These are phyloP conservation scores for Rhinocladiella similis DNA, from an alignment of 2,329 filamentous ascomycete species.

Conservation along the genomic window DNA sequence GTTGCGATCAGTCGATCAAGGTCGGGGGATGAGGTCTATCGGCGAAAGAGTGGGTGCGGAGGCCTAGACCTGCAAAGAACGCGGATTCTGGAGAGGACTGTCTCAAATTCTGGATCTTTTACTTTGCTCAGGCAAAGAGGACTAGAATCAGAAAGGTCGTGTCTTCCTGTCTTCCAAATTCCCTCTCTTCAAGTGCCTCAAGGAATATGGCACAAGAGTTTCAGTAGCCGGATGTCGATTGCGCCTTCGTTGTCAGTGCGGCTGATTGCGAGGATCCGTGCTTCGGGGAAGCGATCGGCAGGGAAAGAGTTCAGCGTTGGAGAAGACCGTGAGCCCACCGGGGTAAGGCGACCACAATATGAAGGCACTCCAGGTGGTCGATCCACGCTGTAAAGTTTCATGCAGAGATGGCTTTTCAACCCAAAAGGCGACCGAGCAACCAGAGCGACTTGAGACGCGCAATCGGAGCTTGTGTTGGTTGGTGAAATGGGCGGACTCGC, in stretches of 20 bases:
- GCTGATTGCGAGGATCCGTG: neutral
- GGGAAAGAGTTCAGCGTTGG: neutral
- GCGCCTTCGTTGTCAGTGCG: neutral
- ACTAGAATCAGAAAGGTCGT: neutral
- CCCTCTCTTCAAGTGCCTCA: neutral
- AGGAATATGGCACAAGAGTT: neutral
- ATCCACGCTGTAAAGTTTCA: neutral
- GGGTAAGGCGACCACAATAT: neutral
- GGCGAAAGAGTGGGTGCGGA: constrained; percentile 2
- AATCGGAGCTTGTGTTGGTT: neutral
- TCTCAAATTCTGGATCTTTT: constrained; percentile 1
- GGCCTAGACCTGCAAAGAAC: constrained; percentile 19
- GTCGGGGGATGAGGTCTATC: neutral
- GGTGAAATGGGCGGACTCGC: neutral
- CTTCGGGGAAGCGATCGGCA: neutral
- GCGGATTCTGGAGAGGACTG: neutral
- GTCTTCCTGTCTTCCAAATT: neutral
- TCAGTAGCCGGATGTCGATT: neutral
- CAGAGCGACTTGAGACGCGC: neutral
- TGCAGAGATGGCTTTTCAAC: neutral
- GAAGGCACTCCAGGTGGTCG: neutral
- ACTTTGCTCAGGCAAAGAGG: neutral
- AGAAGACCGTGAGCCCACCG: neutral
- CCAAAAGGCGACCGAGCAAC: neutral
- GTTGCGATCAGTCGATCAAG: constrained; percentile 1